phyloP scores from a whole-genome alignment of 2,329 filamentous ascomycete genomes.

The Grosmannia huntii region DNA sequence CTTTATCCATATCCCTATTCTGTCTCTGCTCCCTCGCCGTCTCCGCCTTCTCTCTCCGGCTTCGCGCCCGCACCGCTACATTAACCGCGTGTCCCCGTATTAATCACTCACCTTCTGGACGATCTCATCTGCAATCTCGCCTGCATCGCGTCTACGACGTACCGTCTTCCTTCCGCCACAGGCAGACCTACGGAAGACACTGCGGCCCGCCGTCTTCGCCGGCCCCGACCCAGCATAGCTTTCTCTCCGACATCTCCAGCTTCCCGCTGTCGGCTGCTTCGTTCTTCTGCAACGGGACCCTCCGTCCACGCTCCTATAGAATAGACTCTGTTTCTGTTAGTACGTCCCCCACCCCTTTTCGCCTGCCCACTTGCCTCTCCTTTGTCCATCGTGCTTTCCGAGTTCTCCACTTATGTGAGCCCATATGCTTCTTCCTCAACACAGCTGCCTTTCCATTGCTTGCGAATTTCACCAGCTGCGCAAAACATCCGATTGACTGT shows the following conservation, averaged over 20 bases:
- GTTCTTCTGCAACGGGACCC: too few species aligned
- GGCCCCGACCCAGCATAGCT: not conserved
- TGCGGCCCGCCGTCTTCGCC: not conserved
- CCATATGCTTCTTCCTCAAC: not conserved
- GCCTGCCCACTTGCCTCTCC: not conserved
- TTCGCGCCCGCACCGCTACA: too few species aligned
- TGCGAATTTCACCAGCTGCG: not conserved
- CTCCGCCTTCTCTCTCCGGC: not conserved
- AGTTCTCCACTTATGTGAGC: not conserved
- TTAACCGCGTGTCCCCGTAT: too few species aligned
- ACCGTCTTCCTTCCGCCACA: not conserved
- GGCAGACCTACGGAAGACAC: not conserved
- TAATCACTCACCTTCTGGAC: not conserved
- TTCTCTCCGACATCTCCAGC: not conserved
- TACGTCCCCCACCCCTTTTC: not conserved
- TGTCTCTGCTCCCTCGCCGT: not conserved
- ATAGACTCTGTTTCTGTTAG: too few species aligned
- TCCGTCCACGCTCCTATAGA: too few species aligned
- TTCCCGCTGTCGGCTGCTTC: too few species aligned
- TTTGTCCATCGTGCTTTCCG: not conserved
- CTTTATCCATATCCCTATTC: not conserved
- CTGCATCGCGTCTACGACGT: not conserved
- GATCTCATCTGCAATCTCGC: not conserved
- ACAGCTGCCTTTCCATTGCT: not conserved
- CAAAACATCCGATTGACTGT: not conserved